Evolutionary conservation across 2,329 filamentous ascomycete genomes (phyloP).

Genomic region (Arthroderma sp.): DNA sequence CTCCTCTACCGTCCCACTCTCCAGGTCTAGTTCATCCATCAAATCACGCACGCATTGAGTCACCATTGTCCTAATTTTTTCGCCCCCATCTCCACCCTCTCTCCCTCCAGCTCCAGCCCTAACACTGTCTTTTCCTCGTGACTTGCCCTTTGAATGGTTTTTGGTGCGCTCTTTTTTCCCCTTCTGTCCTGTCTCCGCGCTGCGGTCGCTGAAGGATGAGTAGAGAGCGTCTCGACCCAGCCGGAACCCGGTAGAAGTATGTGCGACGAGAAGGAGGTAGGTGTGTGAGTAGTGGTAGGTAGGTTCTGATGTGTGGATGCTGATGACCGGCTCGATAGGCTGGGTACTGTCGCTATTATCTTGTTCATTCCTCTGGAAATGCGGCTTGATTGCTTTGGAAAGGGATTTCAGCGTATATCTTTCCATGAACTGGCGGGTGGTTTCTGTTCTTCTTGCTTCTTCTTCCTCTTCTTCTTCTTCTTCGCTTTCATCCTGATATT

Average conservation of each 20-base stretch:
- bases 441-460: background rate
- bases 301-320: conserved; percentile 26
- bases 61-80: conserved; percentile 26
- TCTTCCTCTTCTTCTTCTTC: background rate
- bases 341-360: background rate
- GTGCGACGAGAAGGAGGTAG: conserved; percentile 44
- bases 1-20: background rate
- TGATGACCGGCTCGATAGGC: background rate
- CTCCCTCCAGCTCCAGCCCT: conserved; percentile 1
- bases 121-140: conserved; percentile 2
- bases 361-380: background rate
- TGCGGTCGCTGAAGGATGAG: conserved; percentile 13
- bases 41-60: conserved; percentile 34
- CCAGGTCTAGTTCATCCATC: conserved; percentile 27
- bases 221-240: conserved; percentile 41
- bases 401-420: background rate
- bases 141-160: conserved; percentile 5
- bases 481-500: background rate
- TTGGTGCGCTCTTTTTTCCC: background rate
- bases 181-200: conserved; percentile 4
- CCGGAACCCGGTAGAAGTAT: conserved; percentile 33
- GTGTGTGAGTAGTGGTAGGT: conserved; percentile 33
- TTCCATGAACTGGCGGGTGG: background rate
- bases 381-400: background rate
- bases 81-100: too few species aligned